Evolutionary conservation across 257 asterid species (phyloP), one percentile per base, ranked within the genome.

Genomic region (Verbena officinalis): DNA sequence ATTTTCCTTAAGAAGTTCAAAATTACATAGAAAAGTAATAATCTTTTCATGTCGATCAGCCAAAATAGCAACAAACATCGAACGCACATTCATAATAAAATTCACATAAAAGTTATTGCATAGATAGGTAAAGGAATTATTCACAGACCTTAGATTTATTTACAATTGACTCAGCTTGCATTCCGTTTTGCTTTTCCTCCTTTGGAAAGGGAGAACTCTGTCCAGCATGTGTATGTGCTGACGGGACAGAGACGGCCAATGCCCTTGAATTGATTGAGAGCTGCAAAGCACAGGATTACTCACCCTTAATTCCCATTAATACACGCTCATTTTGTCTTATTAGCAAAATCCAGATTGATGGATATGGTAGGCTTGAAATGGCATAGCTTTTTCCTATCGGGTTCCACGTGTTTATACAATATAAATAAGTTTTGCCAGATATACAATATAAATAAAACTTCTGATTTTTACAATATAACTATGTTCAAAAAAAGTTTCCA

Each of bases 121-220:
- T 19, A 31, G 20, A 54, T 19, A 43, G n/a, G 20, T 9, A 42
- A 38, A 30, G 16, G 44, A 54, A 27, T 51, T 48, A 54, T 17
- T 53, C 52, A 75, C 62, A 60, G 36, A 89, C 92, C 96, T 84
- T 77, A 22, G 89, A 79, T 16, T 70, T 42, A 40, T 21, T 48
- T 45, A 59, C 38, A 53, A 74, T 46, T 19, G 70, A 27, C 38
- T n/a, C 74, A 34, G 69, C 70, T 23, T 50, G 55, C 22, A 27
- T 16, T 68, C 77, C 80, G 59, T 65, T 81, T 68, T 63, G 78
- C 68, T 54, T 23, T 12, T 34, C 79, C 48, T 72, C 74, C 59
- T 55, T 71, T 10, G 71, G 45, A 48, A 55, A 63, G 38, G 66
- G 22, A 52, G 51, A 50, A 67, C 48, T 69, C 66, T 69, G 83